Evolutionary conservation across 2,329 filamentous ascomycete genomes (phyloP).

Genomic region (Aspergillus pseudoviridinutans): DNA sequence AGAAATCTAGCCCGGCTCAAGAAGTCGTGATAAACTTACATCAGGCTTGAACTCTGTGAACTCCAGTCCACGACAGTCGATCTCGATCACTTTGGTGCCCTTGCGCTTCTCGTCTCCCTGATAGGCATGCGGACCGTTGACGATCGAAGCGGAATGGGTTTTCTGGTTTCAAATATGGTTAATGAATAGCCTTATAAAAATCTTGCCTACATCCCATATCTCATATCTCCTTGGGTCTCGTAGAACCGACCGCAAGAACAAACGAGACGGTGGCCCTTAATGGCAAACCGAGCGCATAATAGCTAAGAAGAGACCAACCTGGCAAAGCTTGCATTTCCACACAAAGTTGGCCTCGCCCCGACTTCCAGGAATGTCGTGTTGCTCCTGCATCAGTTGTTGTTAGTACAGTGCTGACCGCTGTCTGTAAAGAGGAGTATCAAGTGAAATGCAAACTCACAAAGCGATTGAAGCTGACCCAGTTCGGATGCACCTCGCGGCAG

Average conservation of each 20-base stretch:
- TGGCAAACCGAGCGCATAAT: background rate
- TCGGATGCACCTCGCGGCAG: conserved; percentile 85
- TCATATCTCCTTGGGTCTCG: background rate
- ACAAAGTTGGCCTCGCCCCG: conserved; percentile 97
- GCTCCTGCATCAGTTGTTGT: conserved; percentile 57
- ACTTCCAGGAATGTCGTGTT: conserved; percentile 86
- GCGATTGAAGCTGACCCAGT: conserved; percentile 78
- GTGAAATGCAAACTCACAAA: conserved; percentile 60
- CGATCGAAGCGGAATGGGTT: conserved; percentile 70
- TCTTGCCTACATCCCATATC: background rate
- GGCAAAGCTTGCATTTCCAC: conserved; percentile 99
- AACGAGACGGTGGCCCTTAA: background rate
- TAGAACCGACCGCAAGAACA: background rate
- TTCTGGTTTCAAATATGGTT: conserved; percentile 21
- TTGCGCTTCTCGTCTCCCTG: conserved; percentile 52
- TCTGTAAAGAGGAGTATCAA: background rate
- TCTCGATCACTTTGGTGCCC: conserved; percentile 73
- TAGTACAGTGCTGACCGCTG: background rate
- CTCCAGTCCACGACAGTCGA: conserved; percentile 91
- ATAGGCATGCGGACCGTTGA: conserved; percentile 68
- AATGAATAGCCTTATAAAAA: background rate
- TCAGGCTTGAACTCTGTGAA: conserved; percentile 89
- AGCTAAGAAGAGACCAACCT: conserved; percentile 53
- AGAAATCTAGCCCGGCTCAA: background rate
- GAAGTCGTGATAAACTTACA: conserved; percentile 46